Percentiles rank a stretch among this genome's conserved stretches.
These are phyloP conservation scores for Saccharomycopsis javanensis DNA, from an alignment of 805 yeast species.

Conservation along the genomic window DNA sequence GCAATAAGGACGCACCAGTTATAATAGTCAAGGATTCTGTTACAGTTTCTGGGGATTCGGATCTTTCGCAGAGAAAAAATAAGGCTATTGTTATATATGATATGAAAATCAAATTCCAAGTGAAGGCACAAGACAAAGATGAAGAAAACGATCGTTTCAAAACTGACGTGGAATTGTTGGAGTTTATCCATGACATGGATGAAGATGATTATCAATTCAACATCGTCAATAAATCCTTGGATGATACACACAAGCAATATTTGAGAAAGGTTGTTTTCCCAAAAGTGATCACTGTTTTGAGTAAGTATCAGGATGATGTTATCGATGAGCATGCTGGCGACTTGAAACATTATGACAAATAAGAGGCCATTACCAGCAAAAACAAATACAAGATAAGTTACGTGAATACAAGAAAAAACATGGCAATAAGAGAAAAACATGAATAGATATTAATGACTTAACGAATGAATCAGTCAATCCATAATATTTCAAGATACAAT, in stretches of 20 bases:
- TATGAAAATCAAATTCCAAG: slow-evolving; percentile 41
- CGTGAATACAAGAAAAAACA: too few relatives aligned
- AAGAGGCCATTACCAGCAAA: background rate
- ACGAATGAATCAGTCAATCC: too few relatives aligned
- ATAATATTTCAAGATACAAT: too few relatives aligned
- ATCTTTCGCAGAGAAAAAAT: slow-evolving; percentile 77
- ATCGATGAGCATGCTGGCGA: slow-evolving; percentile 52
- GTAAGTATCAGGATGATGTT: slow-evolving; percentile 54
- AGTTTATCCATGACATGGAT: slow-evolving; percentile 57
- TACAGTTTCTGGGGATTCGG: slow-evolving; percentile 60
- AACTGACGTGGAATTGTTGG: slow-evolving; percentile 46
- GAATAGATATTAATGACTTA: too few relatives aligned
- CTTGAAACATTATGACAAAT: slow-evolving; percentile 37
- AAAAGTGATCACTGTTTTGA: slow-evolving; percentile 35
- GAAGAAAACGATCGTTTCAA: slow-evolving; percentile 20
- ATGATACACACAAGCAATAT: slow-evolving; percentile 28
- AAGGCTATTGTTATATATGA: slow-evolving; percentile 71
- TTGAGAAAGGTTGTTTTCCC: slow-evolving; percentile 47
- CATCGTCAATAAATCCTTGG: slow-evolving; percentile 33
- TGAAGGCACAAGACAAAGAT: slow-evolving; percentile 23
- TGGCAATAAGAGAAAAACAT: too few relatives aligned
- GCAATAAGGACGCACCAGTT: slow-evolving; percentile 9
- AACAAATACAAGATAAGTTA: too few relatives aligned
- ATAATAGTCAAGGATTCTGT: slow-evolving; percentile 26
- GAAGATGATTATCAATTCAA: slow-evolving; percentile 58